Base-by-base conservation (phyloP, 2,329 filamentous ascomycete species). In the Botrytis tulipae region DNA sequence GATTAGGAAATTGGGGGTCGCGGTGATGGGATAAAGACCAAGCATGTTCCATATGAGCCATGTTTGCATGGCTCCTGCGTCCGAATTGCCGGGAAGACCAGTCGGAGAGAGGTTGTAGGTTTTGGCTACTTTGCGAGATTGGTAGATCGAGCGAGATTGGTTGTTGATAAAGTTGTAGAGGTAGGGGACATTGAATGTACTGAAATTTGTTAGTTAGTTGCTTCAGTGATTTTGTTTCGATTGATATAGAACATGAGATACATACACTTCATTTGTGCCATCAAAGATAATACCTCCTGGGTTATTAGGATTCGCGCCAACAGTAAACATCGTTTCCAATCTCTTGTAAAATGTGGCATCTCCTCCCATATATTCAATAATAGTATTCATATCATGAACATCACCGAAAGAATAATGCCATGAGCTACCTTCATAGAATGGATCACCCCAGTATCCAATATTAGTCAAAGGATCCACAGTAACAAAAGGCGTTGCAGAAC, bases 31-130 rank as follows among this genome's bases (percentile, higher is more conserved):
- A 76, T 91, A 92, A 51, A 92, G 82, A 2, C 90, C 90, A 40
- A 92, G 85, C 85, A 91, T 91, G 14, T 68, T 71, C 61, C 72
- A 70, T 22, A 91, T 81, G 8, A 91, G 81, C 88, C 90, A 92
- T 20, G 87, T 89, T 80, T 93, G 90, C 90, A 93, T 92, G 16
- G 91, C 89, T 12, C 91, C 91, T 4, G 90, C 90, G 79, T 93
- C 91, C 61, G 81, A 84, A 70, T 86, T 86, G 0, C 84, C 84
- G 0, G 84, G 84, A 1, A 85, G 82, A 0, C 84, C 84, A 46
- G 22, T 25, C 4, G 60, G 44, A 16, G 57, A 35, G 12, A 61
- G 44, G 29, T 51, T 73, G 22, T 74, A 74, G 3, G 69, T 62
- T 54, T 73, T 70, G 25, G 65, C 73, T 37, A 73, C 63, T 25